Base-by-base conservation (phyloP, 1,139 yeast genomes). In the Debaryomycetaceae sp. region DNA sequence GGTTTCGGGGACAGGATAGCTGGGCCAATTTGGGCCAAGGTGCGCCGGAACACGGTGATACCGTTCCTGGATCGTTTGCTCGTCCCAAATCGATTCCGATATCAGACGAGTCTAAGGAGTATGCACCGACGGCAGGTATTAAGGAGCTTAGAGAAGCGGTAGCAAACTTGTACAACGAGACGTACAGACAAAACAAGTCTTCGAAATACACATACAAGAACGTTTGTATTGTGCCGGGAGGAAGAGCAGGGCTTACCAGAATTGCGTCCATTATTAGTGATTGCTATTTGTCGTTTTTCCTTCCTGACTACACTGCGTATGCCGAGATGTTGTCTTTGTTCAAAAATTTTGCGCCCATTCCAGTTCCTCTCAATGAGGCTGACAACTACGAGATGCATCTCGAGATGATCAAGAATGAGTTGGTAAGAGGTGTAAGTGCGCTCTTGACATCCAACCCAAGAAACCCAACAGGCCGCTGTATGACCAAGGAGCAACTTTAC, bases 21-120 rank as follows among this genome's bases (percentile, higher is more conserved):
- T 81, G 86, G 86, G 79, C 83, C 35, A 81, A 81, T 56, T 65
- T 81, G 56, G 87, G 87, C 30, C 87, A 81, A 54, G 87, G 87
- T 37, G 83, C 83, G 41, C 86, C 87, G 2, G 86, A 81, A 53
- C 83, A 79, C 40, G 85, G 85, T 17, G 81, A 78, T 39, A 69
- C 74, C 4, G 63, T 81, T 41, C 80, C 81, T 1, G 85, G 85
- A 3, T 79, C 84, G 17, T 78, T 79, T 56, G 67, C 71, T 38
- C 66, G 83, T 57, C 87, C 87, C 1, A 66, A 67, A 2, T 55
- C 68, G 15, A 64, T 81, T 31, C 75, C 77, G 0, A 67, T 80
- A n/a, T 69, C 79, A 8, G 77, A 74, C 43, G 64, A 67, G 39
- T 69, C 78, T 38, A 70, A 79, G 50, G 87, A 79, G 49, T 80